Evolutionary conservation across 2,329 filamentous ascomycete genomes (phyloP), one percentile per base, ranked within the genome.

Genomic region (Penicillium palitans): DNA sequence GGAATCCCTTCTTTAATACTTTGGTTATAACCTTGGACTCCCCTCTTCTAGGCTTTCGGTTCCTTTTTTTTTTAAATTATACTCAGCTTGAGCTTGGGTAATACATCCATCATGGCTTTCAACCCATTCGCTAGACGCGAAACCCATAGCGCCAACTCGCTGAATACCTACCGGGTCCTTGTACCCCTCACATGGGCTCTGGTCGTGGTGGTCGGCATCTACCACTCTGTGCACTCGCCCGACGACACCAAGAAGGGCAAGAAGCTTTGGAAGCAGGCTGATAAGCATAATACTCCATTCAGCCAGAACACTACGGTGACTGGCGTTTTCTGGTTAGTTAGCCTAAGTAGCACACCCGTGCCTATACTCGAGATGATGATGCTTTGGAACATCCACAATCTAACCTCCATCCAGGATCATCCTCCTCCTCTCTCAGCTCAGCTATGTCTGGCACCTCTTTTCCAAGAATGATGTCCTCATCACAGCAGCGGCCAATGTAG

Each of bases 71-170:
- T 21, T 21, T n/a, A n/a, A n/a, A 24, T 37, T 31, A 24, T 47
- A 39, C 52, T 47, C 24, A 37, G 42, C 29, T 46, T 27, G 29
- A 41, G 10, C 15, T 29, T 27, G 52, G 19, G 19, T 27, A 50
- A 17, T n/a, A 19, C 2, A 21, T 35, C n/a, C 13, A 61, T 7
- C 45, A 68, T 68, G 66, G 55, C 58, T 9, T 66, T 85, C 72
- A 95, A 95, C 74, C 90, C 90, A 29, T 95, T 95, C 77, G 80
- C 83, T 59, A 87, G 83, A 75, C 86, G 86, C 68, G 88, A 92
- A 59, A 81, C 84, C 19, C 87, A 91, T 71, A 81, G 81, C 60
- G 74, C 78, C 31, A 79, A 80, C 61, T 81, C 86, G 51, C 79
- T 96, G 67, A 79, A 85, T 64, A 80, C 85, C 37, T 95, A 95